Evolutionary conservation across 305 asterid genomes (phyloP).

Genomic region (Fraxinus xanthoxyloides): DNA sequence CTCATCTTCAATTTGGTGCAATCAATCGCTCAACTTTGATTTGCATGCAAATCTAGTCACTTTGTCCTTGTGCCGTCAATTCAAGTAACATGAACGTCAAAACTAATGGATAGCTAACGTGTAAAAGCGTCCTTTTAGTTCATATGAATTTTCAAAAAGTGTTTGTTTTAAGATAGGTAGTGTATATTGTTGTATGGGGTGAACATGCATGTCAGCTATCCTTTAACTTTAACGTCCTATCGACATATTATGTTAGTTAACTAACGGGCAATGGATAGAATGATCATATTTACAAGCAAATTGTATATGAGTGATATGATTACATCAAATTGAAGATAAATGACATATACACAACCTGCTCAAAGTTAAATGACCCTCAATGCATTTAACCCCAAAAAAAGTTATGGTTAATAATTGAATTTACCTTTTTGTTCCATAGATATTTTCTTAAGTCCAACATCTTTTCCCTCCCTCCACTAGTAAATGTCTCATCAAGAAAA

Average conservation of each 20-base stretch:
- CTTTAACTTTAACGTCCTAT: not conserved
- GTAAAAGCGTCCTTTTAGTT: not conserved
- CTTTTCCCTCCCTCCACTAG: not conserved
- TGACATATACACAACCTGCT: not conserved
- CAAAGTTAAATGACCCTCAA: not conserved
- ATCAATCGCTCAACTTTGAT: not conserved
- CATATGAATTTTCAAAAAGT: not conserved
- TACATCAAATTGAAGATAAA: not conserved
- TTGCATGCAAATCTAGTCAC: not conserved
- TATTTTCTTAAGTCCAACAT: not conserved
- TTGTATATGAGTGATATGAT: not conserved
- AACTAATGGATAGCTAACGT: not conserved
- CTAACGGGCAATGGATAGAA: not conserved
- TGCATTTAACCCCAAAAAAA: not conserved
- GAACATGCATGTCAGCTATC: not conserved
- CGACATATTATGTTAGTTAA: not conserved
- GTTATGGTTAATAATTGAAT: not conserved
- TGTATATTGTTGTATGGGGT: not conserved
- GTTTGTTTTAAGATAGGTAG: not conserved
- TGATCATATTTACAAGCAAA: not conserved
- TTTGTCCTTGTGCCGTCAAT: not conserved
- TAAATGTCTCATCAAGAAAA: slow-evolving; percentile 23
- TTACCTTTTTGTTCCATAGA: not conserved
- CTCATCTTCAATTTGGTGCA: not conserved
- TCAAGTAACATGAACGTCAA: not conserved